Evolutionary conservation across 768 basidiomycete species (phyloP).

Genomic region (Rossbeevera mucosa): DNA sequence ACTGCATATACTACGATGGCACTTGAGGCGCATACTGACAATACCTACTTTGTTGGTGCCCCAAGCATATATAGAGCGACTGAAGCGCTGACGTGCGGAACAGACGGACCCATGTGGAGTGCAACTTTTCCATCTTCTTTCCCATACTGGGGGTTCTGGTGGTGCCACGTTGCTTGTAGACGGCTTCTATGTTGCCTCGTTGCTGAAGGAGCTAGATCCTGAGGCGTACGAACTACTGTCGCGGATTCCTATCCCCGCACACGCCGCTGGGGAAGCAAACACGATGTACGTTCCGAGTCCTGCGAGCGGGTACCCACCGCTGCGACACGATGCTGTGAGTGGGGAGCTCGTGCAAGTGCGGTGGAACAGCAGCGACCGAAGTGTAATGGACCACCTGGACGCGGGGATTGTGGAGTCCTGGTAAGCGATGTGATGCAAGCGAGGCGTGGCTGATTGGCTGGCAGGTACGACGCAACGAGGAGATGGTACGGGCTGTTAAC

Average conservation of each 20-base stretch:
- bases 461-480: conserved; percentile 76
- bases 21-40: conserved; percentile 81
- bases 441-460: background rate
- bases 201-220: conserved; percentile 70
- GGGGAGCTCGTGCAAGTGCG: conserved; percentile 71
- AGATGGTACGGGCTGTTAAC: conserved; percentile 73
- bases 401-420: conserved; percentile 68
- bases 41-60: conserved; percentile 46
- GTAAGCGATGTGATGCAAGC: conserved; percentile 32
- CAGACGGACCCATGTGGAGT: conserved; percentile 94
- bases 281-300: conserved; percentile 57
- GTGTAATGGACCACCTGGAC: conserved; percentile 62
- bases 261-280: conserved; percentile 78
- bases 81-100: conserved; percentile 10
- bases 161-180: conserved; percentile 92
- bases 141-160: conserved; percentile 74
- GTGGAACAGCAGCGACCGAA: conserved; percentile 95
- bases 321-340: conserved; percentile 57
- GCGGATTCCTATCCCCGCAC: conserved; percentile 64
- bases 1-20: conserved; percentile 90
- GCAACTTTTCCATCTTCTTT: conserved; percentile 92
- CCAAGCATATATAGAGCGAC: too few species aligned
- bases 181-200: conserved; percentile 86
- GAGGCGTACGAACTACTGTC: conserved; percentile 67
- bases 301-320: conserved; percentile 58